A percentile compares a stretch with the other conserved stretches of the same genome.
Conservation (phyloP, 495 filamentous ascomycete genomes). For the Zalerion maritima region DNA sequence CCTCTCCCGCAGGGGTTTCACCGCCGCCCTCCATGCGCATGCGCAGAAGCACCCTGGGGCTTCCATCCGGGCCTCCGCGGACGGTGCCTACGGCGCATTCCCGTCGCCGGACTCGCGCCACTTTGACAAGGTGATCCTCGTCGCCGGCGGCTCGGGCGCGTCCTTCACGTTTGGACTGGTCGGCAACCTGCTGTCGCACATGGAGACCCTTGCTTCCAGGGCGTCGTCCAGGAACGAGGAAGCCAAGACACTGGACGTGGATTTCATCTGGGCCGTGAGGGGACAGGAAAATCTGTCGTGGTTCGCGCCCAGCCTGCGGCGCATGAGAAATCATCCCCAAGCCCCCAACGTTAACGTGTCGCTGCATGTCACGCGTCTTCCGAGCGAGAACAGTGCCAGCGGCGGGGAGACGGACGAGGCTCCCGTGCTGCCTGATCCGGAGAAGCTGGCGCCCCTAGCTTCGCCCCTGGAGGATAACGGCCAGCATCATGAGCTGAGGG, state of each 20-base stretch:
- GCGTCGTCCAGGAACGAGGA: no score
- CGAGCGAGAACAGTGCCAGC: no score
- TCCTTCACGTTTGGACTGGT: slow-evolving; percentile 42
- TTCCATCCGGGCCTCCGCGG: slow-evolving; percentile 33
- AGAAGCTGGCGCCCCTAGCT: slow-evolving; percentile 11
- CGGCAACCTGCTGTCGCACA: slow-evolving; percentile 31
- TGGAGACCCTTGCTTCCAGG: no score
- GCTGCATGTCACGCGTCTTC: slow-evolving; percentile 36
- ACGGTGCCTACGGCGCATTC: slow-evolving; percentile 44
- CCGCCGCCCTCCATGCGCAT: slow-evolving; percentile 34
- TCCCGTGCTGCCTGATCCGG: slow-evolving; percentile 11
- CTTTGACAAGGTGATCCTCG: slow-evolving; percentile 41
- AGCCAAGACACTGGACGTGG: slow-evolving; percentile 26
- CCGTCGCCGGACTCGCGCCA: slow-evolving; percentile 40
- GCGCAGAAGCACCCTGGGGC: slow-evolving; percentile 33
- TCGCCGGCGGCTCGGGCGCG: slow-evolving; percentile 44
- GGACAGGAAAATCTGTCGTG: slow-evolving; percentile 33
- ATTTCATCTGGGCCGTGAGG: slow-evolving; percentile 40
- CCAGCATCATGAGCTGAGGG: no score
- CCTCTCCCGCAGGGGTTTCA: slow-evolving; percentile 42
- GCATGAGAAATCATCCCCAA: slow-evolving; percentile 24
- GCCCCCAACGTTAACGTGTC: slow-evolving; percentile 29
- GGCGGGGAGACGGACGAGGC: no score
- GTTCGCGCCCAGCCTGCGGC: slow-evolving; percentile 35
- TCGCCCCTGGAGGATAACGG: no score